phyloP scores from a whole-genome alignment of 768 basidiomycete species.

The Pulveroboletus sp. region DNA sequence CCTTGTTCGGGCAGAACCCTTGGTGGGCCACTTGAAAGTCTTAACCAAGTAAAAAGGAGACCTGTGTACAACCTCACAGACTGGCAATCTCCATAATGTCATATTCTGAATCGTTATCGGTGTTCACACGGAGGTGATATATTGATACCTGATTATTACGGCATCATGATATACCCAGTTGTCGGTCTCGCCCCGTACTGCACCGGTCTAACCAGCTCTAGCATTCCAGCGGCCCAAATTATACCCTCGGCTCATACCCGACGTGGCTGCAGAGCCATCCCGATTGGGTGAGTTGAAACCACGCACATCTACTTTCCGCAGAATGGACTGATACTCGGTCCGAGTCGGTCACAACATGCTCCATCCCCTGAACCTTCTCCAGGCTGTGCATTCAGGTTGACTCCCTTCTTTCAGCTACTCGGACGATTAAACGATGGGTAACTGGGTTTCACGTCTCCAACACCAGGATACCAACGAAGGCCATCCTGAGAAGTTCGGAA shows the following conservation, averaged over 20 bases:
- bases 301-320: conserved; percentile 12
- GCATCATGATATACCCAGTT: conserved; percentile 3
- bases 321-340: conserved; percentile 11
- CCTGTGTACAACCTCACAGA: too few relatives aligned
- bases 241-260: not conserved
- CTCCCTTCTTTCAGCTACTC: conserved; percentile 3
- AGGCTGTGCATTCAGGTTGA: not conserved
- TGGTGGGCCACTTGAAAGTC: not conserved
- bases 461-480: not conserved
- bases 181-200: too few relatives aligned
- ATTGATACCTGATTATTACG: conserved; percentile 8
- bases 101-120: too few relatives aligned
- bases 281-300: conserved; percentile 7
- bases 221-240: not conserved
- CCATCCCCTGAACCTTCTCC: not conserved
- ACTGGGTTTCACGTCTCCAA: conserved; percentile 16
- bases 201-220: not conserved
- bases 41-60: too few relatives aligned
- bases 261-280: conserved; percentile 3
- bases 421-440: conserved; percentile 22
- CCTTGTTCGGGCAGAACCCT: not conserved
- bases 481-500: conserved; percentile 2
- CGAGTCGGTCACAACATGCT: not conserved
- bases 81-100: too few relatives aligned
- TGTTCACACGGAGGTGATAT: conserved; percentile 11